A percentile compares a stretch with the other conserved stretches of the same genome.
Evolutionary conservation across 805 yeast species (phyloP).

Genomic region (Saccharomycopsis sp.): DNA sequence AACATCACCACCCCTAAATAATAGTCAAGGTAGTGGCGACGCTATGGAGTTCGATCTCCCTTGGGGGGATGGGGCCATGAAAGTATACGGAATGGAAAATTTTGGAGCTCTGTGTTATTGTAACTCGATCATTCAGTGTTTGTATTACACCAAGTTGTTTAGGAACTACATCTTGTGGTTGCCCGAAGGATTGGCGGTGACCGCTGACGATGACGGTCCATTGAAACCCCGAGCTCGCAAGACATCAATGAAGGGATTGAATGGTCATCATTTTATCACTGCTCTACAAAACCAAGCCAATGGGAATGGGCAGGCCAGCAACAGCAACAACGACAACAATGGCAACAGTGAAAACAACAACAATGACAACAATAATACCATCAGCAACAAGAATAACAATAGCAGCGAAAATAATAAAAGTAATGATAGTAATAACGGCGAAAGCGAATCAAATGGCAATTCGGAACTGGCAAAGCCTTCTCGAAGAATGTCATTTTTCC

Average conservation of each 20-base stretch:
- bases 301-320: slow-evolving; percentile 7
- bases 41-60: slow-evolving; percentile 29
- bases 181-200: slow-evolving; percentile 32
- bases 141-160: slow-evolving; percentile 67
- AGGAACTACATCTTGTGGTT: slow-evolving; percentile 47
- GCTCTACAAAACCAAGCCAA: slow-evolving; percentile 9
- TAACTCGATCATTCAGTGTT: slow-evolving; percentile 84
- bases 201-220: background rate
- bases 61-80: slow-evolving; percentile 61
- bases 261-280: slow-evolving; percentile 33
- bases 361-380: slow-evolving; percentile 7
- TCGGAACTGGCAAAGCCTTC: slow-evolving; percentile 13
- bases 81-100: slow-evolving; percentile 75
- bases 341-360: slow-evolving; percentile 6
- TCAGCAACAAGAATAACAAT: slow-evolving; percentile 7
- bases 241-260: slow-evolving; percentile 33
- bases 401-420: slow-evolving; percentile 18
- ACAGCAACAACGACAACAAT: slow-evolving; percentile 19
- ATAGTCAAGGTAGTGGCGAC: no score
- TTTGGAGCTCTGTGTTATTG: slow-evolving; percentile 93
- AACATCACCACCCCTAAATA: no score
- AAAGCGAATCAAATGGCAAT: slow-evolving; percentile 25
- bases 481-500: slow-evolving; percentile 27
- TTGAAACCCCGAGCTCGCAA: slow-evolving; percentile 28
- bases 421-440: background rate